These are phyloP conservation scores for Gloeopeniophorella convolvens DNA, from an alignment of 768 basidiomycete species.

Conservation along the genomic window DNA sequence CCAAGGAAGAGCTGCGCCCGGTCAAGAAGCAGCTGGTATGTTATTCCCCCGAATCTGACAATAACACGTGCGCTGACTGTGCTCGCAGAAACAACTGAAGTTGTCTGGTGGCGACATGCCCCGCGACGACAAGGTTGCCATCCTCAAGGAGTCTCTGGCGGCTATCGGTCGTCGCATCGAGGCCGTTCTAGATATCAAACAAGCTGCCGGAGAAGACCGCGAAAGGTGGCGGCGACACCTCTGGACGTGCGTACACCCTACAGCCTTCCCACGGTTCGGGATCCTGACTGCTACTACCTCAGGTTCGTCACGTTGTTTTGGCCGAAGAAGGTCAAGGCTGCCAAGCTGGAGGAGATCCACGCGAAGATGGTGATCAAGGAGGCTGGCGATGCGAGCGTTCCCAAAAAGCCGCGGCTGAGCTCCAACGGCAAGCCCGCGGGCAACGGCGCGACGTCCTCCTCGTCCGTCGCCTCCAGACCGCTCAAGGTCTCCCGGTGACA, in stretches of 20 bases:
- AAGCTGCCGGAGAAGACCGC: slow-evolving; percentile 71
- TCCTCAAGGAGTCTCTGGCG: slow-evolving; percentile 91
- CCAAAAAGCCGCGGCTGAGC: slow-evolving; percentile 56
- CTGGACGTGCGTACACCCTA: slow-evolving; percentile 74
- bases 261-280: background rate
- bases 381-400: slow-evolving; percentile 41
- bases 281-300: slow-evolving; percentile 11
- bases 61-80: slow-evolving; percentile 4
- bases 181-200: slow-evolving; percentile 66
- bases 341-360: slow-evolving; percentile 91
- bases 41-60: slow-evolving; percentile 12
- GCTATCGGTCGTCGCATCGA: slow-evolving; percentile 93
- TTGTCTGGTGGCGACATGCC: slow-evolving; percentile 88
- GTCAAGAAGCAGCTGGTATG: slow-evolving; percentile 93
- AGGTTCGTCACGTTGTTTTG: slow-evolving; percentile 96
- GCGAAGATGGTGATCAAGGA: slow-evolving; percentile 94
- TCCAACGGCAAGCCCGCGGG: slow-evolving; percentile 34
- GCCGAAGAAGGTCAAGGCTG: slow-evolving; percentile 95
- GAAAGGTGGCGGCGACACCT: slow-evolving; percentile 88
- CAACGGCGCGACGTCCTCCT: slow-evolving; percentile 38
- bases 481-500: slow-evolving; percentile 58
- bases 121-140: slow-evolving; percentile 92
- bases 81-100: slow-evolving; percentile 84
- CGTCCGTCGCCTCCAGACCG: slow-evolving; percentile 46
- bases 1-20: slow-evolving; percentile 92